A percentile compares a stretch with the other conserved stretches of the same genome.
These are phyloP conservation scores for Podosphaera aphanis DNA, from an alignment of 2,329 filamentous ascomycete genomes.

Conservation along the genomic window DNA sequence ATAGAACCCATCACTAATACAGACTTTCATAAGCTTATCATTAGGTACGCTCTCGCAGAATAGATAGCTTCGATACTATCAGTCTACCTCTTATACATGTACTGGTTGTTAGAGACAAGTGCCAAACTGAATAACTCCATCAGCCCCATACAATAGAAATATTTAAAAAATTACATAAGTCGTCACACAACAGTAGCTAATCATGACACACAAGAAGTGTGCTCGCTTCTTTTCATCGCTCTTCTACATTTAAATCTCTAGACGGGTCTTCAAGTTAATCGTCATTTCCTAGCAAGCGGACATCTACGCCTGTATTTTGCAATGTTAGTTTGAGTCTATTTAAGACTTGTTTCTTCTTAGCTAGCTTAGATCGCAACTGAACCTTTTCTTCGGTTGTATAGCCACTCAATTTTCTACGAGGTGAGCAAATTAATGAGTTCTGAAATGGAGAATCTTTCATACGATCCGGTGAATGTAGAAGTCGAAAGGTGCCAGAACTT, in stretches of 20 bases:
- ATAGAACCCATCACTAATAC: too few relatives aligned
- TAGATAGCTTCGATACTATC: too few relatives aligned
- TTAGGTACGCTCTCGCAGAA: too few relatives aligned
- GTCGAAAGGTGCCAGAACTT: slow-evolving; percentile 9
- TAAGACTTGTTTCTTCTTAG: slow-evolving; percentile 28
- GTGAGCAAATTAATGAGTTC: slow-evolving; percentile 13
- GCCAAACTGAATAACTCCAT: too few relatives aligned
- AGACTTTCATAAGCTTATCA: too few relatives aligned
- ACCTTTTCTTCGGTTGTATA: slow-evolving; percentile 36
- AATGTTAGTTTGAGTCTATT: slow-evolving; percentile 22
- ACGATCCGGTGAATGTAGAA: slow-evolving; percentile 14
- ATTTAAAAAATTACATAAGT: too few relatives aligned
- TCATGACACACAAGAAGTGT: not conserved
- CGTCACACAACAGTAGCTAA: too few relatives aligned
- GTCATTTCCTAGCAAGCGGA: slow-evolving; percentile 13
- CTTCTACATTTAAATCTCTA: too few relatives aligned
- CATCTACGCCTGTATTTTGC: slow-evolving; percentile 12
- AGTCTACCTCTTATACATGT: too few relatives aligned
- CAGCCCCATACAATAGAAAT: too few relatives aligned
- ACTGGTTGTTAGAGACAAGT: too few relatives aligned
- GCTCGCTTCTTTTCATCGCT: too few relatives aligned
- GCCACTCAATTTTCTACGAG: slow-evolving; percentile 37
- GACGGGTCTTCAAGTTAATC: slow-evolving; percentile 2
- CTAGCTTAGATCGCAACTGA: slow-evolving; percentile 28
- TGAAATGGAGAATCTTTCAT: slow-evolving; percentile 9